Conservation (phyloP, 2,329 filamentous ascomycete species). For the Trichoderma endophyticum region DNA sequence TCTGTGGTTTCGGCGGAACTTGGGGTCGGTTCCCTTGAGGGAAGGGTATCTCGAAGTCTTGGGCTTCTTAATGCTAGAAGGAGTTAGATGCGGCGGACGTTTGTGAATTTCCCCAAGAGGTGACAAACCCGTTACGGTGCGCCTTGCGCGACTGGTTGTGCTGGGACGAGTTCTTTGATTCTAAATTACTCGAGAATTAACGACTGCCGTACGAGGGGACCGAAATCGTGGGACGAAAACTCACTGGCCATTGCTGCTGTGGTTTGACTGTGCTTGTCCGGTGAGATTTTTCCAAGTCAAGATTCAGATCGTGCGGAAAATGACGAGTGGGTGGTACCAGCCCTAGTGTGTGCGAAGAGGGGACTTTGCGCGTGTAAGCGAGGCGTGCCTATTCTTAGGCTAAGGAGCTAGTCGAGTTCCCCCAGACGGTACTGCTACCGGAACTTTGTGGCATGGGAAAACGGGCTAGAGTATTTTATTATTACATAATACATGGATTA, state of each 20-base stretch:
- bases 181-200: constrained; percentile 45
- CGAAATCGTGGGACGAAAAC: neutral
- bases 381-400: neutral
- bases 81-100: constrained; percentile 22
- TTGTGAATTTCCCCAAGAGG: neutral
- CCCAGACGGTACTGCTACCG: neutral
- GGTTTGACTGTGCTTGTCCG: constrained; percentile 8
- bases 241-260: constrained; percentile 14
- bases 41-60: constrained; percentile 99
- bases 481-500: neutral
- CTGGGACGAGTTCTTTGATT: constrained; percentile 99
- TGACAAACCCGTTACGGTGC: constrained; percentile 94
- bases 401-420: neutral
- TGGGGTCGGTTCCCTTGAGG: constrained; percentile 97
- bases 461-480: neutral
- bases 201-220: neutral
- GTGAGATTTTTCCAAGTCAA: constrained; percentile 12
- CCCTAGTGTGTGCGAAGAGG: constrained; percentile 14
- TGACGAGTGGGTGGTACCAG: constrained; percentile 12
- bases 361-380: constrained; percentile 7
- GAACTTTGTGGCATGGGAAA: neutral
- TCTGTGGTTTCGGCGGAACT: constrained; percentile 99
- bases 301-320: constrained; percentile 16
- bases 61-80: constrained; percentile 95
- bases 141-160: constrained; percentile 98